These are phyloP conservation scores for Mortierella polycephala DNA, from an alignment of 371 early-diverging fungal species.

Conservation along the genomic window DNA sequence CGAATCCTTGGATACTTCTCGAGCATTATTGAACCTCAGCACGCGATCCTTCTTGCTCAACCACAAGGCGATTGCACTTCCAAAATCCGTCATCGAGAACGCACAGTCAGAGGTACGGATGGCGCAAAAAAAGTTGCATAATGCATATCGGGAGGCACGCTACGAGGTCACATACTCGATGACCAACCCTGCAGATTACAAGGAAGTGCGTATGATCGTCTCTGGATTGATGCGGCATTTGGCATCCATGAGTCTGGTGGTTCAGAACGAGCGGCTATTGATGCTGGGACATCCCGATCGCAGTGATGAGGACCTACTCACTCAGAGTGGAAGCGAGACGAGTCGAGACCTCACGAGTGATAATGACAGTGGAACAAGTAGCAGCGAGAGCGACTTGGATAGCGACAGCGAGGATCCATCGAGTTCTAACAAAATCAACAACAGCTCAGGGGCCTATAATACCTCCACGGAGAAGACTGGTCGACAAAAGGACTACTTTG, in stretches of 20 bases:
- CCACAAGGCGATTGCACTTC: conserved; percentile 45
- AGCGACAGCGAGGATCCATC: background rate
- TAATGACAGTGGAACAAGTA: conserved; percentile 3
- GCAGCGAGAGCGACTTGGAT: conserved; percentile 17
- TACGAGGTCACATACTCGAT: conserved; percentile 50
- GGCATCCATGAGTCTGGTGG: conserved; percentile 51
- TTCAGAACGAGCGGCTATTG: conserved; percentile 50
- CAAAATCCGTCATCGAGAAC: conserved; percentile 34
- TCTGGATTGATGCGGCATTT: conserved; percentile 49
- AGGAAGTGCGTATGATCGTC: conserved; percentile 36
- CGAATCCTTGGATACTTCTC: conserved; percentile 45
- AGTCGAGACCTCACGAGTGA: conserved; percentile 1
- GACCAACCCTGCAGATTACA: conserved; percentile 51
- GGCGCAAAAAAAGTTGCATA: conserved; percentile 49
- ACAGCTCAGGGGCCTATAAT: too few species aligned
- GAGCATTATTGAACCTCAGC: conserved; percentile 37
- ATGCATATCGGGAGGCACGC: conserved; percentile 46
- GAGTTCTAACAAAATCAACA: background rate
- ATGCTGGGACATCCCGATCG: conserved; percentile 50
- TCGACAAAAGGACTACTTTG: conserved; percentile 31
- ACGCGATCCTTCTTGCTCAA: conserved; percentile 49
- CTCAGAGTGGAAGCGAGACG: conserved; percentile 32
- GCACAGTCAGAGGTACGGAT: conserved; percentile 40
- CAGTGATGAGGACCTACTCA: conserved; percentile 42
- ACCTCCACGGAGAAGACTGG: conserved; percentile 2